Evolutionary conservation across 768 basidiomycete genomes (phyloP).

Genomic region (Lentinus brumalis): DNA sequence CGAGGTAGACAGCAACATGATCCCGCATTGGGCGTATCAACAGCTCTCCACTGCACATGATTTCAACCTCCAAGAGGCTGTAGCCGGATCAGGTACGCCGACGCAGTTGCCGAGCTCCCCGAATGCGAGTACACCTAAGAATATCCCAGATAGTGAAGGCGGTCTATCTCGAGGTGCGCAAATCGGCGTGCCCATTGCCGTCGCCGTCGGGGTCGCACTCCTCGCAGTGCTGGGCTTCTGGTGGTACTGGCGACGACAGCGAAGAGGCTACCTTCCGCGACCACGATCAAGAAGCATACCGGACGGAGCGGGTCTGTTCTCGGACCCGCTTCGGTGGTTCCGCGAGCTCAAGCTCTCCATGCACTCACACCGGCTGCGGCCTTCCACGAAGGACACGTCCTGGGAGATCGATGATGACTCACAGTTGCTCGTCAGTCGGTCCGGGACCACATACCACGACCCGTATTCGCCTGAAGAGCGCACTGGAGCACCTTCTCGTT

Average conservation of each 20-base stretch:
- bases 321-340: not conserved
- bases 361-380: constrained; percentile 7
- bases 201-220: constrained; percentile 5
- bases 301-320: not conserved
- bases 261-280: not conserved
- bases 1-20: not conserved
- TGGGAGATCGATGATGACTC: constrained; percentile 16
- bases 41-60: constrained; percentile 1
- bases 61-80: constrained; percentile 5
- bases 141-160: not conserved
- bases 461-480: not conserved
- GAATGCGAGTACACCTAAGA: not conserved
- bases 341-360: not conserved
- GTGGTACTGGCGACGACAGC: constrained; percentile 4
- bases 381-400: constrained; percentile 10
- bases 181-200: constrained; percentile 8
- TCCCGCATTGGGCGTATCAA: constrained; percentile 15
- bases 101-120: not conserved
- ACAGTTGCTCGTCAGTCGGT: not conserved
- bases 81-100: not conserved
- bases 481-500: not conserved
- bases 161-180: not conserved
- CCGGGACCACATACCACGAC: not conserved
- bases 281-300: constrained; percentile 3
- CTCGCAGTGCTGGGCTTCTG: constrained; percentile 3